Evolutionary conservation across 176 grass and related monocot species (phyloP), one percentile per base, ranked within the genome.

Genomic region (Eragrostis curvula): DNA sequence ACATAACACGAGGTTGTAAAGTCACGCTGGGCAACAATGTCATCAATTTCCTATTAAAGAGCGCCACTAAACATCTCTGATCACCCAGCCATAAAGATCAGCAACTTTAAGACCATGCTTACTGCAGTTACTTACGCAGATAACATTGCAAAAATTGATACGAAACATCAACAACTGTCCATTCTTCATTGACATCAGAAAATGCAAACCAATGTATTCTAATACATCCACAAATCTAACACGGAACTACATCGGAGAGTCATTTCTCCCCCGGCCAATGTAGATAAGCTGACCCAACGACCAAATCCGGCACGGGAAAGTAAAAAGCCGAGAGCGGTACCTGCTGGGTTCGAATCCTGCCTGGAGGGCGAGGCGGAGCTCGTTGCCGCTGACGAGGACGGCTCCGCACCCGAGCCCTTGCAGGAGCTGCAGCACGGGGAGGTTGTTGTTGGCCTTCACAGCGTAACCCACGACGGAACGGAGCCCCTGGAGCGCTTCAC

Each of bases 361-460:
- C 1, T 43, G 44, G 39, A 93, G 79, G 0, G 96, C 96, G 36
- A 98, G 90, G 29, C 92, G 85, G 66, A 98, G 90, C 71, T 98
- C 96, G 80, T 93, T 98, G 51, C 92, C 96, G 74, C 96, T 98
- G 62, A 98, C 96, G 11, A 98, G 92, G 41, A 95, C 96, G 3
- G 96, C 96, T 43, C 96, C 92, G 29, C 92, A 98, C 2, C 96
- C 96, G 21, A 98, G 87, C 30, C 39, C 78, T 43, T 58, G 88
- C 80, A 98, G 87, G 62, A 95, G 88, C 78, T 89, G 81, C 51
- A 98, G 82, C 60, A 98, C 82, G 68, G 84, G 90, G 14, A 89
- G 84, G 85, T 95, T 98, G 72, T 95, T 98, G 79, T 98, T 98
- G 28, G 96, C 92, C 85, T 95, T 98, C 41, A 98, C 90, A 50